Base-by-base conservation (phyloP, 345 rosid species). In the Dipteronia sinensis region DNA sequence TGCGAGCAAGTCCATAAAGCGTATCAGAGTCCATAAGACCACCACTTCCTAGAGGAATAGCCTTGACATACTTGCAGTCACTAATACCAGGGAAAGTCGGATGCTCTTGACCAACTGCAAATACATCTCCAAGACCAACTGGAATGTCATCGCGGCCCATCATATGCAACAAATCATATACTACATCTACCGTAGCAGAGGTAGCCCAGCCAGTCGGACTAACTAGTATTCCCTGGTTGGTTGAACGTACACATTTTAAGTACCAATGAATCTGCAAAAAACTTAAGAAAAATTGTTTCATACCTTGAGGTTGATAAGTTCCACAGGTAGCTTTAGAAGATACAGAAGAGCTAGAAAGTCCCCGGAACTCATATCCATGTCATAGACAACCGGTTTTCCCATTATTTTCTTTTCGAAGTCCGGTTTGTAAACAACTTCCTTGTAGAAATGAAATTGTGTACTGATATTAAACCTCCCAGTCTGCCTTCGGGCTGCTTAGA, bases 131-230 rank as follows among this genome's bases (percentile, higher is more conserved):
- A 2, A 93, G 75, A 70, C 94, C 99, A 13, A 95, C 92, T 0
- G 89, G 97, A 77, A 95, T 91, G 84, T 95, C 99, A 6, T 95
- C 98, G 0, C 99, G 97, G 25, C 99, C 98, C 99, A 95, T 95
- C 99, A 95, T 93, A 78, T 95, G 99, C 78, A 93, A 86, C 38
- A 95, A 70, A 78, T 95, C 99, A 63, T 95, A 95, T 34, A 95
- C 81, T 15, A 88, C 84, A 75, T 95, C 99, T 7, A 93, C 87
- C 0, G 98, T 90, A 58, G 99, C 99, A 53, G 98, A 91, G 78
- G 89, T 93, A 44, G 99, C 98, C 99, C 99, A 95, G 2, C 99
- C 98, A 0, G 89, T 92, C 42, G 98, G 97, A 82, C 83, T 91
- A 27, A 92, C 96, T 63, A 95, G 75, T 56, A 95, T 88, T 29